Percentiles rank a stretch among this genome's conserved stretches.
Conservation (phyloP, 83 land plant genomes). For the Larix sibirica region DNA sequence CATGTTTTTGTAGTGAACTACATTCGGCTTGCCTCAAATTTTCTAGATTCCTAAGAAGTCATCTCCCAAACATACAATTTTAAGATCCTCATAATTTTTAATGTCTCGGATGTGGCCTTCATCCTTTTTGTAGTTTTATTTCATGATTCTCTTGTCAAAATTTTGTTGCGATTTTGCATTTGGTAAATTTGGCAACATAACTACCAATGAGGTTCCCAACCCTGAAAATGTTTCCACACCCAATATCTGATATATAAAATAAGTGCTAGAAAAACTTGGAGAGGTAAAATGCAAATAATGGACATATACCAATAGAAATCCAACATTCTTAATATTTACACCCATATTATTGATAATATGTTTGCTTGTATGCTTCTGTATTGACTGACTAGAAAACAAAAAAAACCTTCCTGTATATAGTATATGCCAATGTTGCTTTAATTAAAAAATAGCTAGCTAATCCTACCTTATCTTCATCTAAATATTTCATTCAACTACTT, state of each 20-base stretch:
- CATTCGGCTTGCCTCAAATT: too few relatives aligned
- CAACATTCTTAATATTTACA: constrained; percentile 67
- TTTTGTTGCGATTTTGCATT: constrained; percentile 49
- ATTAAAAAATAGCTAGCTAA: too few relatives aligned
- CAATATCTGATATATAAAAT: constrained; percentile 45
- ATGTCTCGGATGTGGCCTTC: too few relatives aligned
- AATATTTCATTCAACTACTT: too few relatives aligned
- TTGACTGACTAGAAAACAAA: constrained; percentile 46
- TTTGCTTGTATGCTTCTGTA: constrained; percentile 47
- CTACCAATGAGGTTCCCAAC: constrained; percentile 42
- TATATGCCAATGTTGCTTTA: constrained; percentile 37
- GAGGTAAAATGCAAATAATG: constrained; percentile 58
- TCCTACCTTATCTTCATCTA: too few relatives aligned
- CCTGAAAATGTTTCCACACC: constrained; percentile 59
- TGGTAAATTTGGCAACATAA: constrained; percentile 68
- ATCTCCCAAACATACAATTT: too few relatives aligned
- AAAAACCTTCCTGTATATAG: constrained; percentile 58
- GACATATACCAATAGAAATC: constrained; percentile 58
- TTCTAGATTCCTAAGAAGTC: too few relatives aligned
- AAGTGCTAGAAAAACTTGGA: constrained; percentile 61
- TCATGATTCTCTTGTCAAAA: constrained; percentile 72
- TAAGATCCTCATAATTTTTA: too few relatives aligned
- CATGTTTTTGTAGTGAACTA: too few relatives aligned
- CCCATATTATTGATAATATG: constrained; percentile 79
- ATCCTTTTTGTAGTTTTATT: not conserved